Evolutionary conservation across 176 grass and related monocot species (phyloP).

Genomic region (Avena atlantica): DNA sequence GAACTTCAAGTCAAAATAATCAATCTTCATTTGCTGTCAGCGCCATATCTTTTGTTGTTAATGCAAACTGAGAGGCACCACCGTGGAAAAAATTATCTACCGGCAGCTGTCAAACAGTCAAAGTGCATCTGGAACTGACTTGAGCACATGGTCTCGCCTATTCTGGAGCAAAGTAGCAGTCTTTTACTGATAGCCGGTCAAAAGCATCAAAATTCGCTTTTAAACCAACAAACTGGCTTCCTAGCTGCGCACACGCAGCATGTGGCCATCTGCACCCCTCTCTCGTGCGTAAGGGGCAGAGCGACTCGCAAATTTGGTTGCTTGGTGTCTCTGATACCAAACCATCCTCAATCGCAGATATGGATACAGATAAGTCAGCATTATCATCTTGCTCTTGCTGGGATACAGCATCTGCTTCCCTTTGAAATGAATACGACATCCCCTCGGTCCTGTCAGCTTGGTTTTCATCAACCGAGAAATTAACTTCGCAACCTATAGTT

Average conservation of each 20-base stretch:
- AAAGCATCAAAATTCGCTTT: slow-evolving; percentile 99
- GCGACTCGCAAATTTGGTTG: slow-evolving; percentile 62
- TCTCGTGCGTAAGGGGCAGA: slow-evolving; percentile 80
- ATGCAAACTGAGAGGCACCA: slow-evolving; percentile 43
- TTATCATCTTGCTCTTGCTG: slow-evolving; percentile 60
- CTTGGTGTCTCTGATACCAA: slow-evolving; percentile 53
- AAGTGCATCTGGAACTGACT: slow-evolving; percentile 17
- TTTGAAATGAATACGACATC: slow-evolving; percentile 48
- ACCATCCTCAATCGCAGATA: slow-evolving; percentile 81
- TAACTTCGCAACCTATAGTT: slow-evolving; percentile 80
- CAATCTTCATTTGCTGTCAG: slow-evolving; percentile 23
- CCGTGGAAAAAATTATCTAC: slow-evolving; percentile 36
- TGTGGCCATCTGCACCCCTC: slow-evolving; percentile 95
- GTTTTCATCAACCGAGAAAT: slow-evolving; percentile 54
- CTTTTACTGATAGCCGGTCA: slow-evolving; percentile 76
- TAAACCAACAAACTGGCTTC: slow-evolving; percentile 92
- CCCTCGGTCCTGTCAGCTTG: slow-evolving; percentile 54
- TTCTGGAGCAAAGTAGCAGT: slow-evolving; percentile 80
- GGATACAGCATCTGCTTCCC: slow-evolving; percentile 30
- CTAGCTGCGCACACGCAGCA: slow-evolving; percentile 78
- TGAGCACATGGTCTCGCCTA: slow-evolving; percentile 33
- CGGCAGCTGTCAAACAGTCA: slow-evolving; percentile 40
- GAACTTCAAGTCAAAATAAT: slow-evolving; percentile 32
- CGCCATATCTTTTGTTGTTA: slow-evolving; percentile 1
- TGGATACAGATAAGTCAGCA: slow-evolving; percentile 69